These are phyloP conservation scores for Ophiostoma fasciatum DNA, from an alignment of 2,329 filamentous ascomycete species.

Conservation along the genomic window DNA sequence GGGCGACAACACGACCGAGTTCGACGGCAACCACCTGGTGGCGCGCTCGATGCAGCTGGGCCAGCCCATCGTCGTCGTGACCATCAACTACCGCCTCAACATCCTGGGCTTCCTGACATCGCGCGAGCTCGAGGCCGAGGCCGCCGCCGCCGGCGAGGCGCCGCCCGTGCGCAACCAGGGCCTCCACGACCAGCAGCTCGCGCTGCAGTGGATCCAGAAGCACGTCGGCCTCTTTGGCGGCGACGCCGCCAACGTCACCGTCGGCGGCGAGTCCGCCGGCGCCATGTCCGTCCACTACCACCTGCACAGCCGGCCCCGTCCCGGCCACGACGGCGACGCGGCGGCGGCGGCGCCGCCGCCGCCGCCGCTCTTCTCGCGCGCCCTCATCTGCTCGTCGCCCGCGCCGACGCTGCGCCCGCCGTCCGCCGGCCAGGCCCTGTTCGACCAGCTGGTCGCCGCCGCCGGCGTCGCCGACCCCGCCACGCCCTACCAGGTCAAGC, in stretches of 20 bases:
- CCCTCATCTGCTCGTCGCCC: conserved; percentile 14
- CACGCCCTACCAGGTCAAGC: not conserved
- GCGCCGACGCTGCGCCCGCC: not conserved
- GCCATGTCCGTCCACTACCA: conserved; percentile 31
- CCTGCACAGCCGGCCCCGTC: conserved; percentile 22
- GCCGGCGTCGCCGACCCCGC: not conserved
- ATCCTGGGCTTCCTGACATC: conserved; percentile 11
- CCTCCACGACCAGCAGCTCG: conserved; percentile 35
- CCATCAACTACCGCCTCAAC: conserved; percentile 17
- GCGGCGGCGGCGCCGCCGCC: no score
- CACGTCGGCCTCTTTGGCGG: conserved; percentile 39
- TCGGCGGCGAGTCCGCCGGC: conserved; percentile 41
- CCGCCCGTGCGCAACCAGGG: conserved; percentile 31
- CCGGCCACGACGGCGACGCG: conserved; percentile 17
- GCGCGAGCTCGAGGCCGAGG: conserved; percentile 8
- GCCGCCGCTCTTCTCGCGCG: conserved; percentile 27
- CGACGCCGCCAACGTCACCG: conserved; percentile 33
- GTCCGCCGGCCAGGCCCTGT: conserved; percentile 2
- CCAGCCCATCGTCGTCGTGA: conserved; percentile 15
- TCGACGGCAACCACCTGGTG: conserved; percentile 7
- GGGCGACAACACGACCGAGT: conserved; percentile 7
- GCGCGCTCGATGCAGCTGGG: conserved; percentile 13
- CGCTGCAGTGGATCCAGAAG: conserved; percentile 36
- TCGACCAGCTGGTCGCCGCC: conserved; percentile 2
- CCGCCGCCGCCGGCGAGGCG: not conserved